Base-by-base conservation (phyloP, 768 basidiomycete genomes). In the Suillus fuscotomentosus region DNA sequence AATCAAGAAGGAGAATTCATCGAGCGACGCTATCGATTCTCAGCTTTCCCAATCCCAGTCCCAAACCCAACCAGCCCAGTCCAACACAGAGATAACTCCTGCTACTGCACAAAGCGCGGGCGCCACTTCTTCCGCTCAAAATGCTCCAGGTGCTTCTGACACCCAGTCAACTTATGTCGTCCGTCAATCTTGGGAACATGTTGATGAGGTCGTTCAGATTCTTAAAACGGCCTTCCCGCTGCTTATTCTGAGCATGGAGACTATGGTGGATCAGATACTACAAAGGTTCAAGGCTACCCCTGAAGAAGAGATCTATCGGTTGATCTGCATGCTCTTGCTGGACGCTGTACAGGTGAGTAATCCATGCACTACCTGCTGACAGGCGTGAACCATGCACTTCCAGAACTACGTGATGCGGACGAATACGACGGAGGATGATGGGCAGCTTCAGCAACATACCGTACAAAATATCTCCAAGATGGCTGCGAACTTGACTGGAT, bases 161-260 rank as follows among this genome's bases (percentile, higher is more conserved):
- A 57, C 65, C 17, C 68, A 74, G 74, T 66, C 69, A 56, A 64
- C 63, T 38, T 75, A 70, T 64, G 76, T 73, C 59, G 79, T 83
- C 56, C 86, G 89, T 39, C 91, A 92, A 69, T 87, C 93, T 34
- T 93, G 88, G 85, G 97, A 99, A 61, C 84, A 91, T 70, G 88
- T 97, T 8, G 97, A 99, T 24, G 97, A 99, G 72, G 87, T 99
- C 63, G 86, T 95, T 48, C 91, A 95, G 72, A 88, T 94, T 43
- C 82, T 99, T 70, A 99, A 99, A 79, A 97, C 97, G 0, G 90
- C 94, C 0, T 97, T 96, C 82, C 97, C 97, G 0, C 83, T 99
- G 8, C 84, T 99, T 42, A 93, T 97, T 38, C 81, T 99, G 24
- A 97, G 95, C 63, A 83, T 99, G 83, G 97, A 99, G 79, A 96